Conservation (phyloP, 176 grass and related monocot genomes). For the Oryza meridionalis region DNA sequence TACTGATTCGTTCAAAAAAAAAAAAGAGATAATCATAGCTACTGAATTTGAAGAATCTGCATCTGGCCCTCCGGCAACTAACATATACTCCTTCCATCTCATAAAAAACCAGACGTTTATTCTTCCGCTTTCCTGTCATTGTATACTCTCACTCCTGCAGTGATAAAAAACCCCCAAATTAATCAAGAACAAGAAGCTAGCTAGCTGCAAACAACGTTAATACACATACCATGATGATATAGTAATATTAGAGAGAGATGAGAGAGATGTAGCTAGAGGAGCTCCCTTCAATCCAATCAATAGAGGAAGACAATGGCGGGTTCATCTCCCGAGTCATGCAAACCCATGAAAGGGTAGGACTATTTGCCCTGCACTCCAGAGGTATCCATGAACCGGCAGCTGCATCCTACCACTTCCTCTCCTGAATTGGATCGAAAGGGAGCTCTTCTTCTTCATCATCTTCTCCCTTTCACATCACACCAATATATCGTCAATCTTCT, state of each 20-base stretch:
- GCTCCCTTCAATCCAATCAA: conserved; percentile 94
- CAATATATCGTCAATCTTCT: neutral
- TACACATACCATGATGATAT: neutral
- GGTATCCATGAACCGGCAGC: conserved; percentile 85
- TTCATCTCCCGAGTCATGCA: conserved; percentile 73
- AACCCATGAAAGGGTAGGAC: conserved; percentile 57
- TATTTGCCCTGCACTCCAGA: conserved; percentile 35
- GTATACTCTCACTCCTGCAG: too few species aligned
- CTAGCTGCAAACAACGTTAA: neutral
- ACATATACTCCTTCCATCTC: too few species aligned
- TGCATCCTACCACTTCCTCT: conserved; percentile 66
- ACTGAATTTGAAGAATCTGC: too few species aligned
- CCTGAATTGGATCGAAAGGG: conserved; percentile 73
- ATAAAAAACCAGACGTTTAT: too few species aligned
- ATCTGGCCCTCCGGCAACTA: too few species aligned
- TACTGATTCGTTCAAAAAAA: too few species aligned
- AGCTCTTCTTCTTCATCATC: conserved; percentile 44
- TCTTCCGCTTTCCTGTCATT: too few species aligned
- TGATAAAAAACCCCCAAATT: too few species aligned
- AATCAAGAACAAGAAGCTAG: neutral
- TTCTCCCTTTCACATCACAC: neutral
- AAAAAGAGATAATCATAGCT: too few species aligned
- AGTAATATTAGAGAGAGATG: conserved; percentile 4
- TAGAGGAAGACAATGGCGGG: conserved; percentile 62
- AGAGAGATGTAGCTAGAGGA: conserved; percentile 25